Evolutionary conservation across 805 yeast species (phyloP).

Genomic region (Debaryomyces maramus): DNA sequence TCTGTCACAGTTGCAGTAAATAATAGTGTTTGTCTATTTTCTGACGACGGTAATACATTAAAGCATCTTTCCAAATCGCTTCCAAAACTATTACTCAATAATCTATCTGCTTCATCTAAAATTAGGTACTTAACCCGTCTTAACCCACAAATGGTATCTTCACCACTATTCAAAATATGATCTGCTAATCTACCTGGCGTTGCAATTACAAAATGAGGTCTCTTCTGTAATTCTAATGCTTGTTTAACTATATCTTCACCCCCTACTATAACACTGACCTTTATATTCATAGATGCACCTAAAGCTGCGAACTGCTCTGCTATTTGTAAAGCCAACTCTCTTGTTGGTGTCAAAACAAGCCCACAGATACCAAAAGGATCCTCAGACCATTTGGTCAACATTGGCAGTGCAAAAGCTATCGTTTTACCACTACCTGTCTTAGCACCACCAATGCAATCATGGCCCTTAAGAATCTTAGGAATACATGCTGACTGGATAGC

Average conservation of each 20-base stretch:
- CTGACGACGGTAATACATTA: constrained; percentile 65
- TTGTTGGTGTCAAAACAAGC: constrained; percentile 81
- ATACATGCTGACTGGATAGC: constrained; percentile 86
- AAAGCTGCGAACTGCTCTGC: constrained; percentile 95
- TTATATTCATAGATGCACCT: constrained; percentile 85
- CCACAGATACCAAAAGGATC: constrained; percentile 95
- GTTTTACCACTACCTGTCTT: constrained; percentile 98
- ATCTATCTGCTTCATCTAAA: constrained; percentile 93
- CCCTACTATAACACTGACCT: constrained; percentile 84
- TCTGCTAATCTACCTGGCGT: constrained; percentile 97
- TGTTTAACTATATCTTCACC: constrained; percentile 94
- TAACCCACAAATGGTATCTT: constrained; percentile 79
- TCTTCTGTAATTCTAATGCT: constrained; percentile 72
- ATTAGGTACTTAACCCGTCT: constrained; percentile 79
- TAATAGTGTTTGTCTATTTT: constrained; percentile 78
- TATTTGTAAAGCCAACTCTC: constrained; percentile 94
- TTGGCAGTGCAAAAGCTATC: constrained; percentile 96
- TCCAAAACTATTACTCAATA: constrained; percentile 81
- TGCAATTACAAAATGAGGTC: constrained; percentile 94
- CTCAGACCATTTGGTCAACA: constrained; percentile 89
- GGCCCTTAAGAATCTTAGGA: constrained; percentile 78
- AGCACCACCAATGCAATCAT: constrained; percentile 97
- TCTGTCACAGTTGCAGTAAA: constrained; percentile 97
- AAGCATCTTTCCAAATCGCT: constrained; percentile 75
- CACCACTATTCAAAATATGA: constrained; percentile 84